A percentile compares a stretch with the other conserved stretches of the same genome.
Conservation (phyloP, 495 filamentous ascomycete genomes). For the Daldinia childiae region DNA sequence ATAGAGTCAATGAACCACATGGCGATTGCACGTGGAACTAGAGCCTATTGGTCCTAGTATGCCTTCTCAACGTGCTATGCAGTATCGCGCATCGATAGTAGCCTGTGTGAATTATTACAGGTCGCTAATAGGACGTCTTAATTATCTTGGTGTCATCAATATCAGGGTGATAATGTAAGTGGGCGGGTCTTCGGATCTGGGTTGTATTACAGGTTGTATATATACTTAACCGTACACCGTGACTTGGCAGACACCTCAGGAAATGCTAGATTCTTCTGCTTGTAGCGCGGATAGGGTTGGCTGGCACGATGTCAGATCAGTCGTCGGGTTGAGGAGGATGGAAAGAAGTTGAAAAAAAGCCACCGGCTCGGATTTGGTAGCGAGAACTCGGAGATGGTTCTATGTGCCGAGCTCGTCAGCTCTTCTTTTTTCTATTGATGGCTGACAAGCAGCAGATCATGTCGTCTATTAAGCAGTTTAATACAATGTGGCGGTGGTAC, state of each 20-base stretch:
- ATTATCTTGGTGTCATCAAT: constrained; percentile 28
- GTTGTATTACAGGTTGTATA: constrained; percentile 7
- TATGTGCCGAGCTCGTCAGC: constrained; percentile 36
- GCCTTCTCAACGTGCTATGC: constrained; percentile 24
- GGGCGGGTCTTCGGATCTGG: constrained; percentile 36
- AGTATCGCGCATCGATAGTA: constrained; percentile 40
- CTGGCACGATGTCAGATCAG: not conserved
- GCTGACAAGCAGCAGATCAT: constrained; percentile 17
- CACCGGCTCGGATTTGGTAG: constrained; percentile 26
- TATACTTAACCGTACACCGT: constrained; percentile 11
- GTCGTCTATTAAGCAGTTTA: constrained; percentile 6
- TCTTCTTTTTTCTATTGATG: constrained; percentile 20
- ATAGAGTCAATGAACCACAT: constrained; percentile 41
- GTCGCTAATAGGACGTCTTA: constrained; percentile 14
- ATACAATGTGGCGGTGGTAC: constrained; percentile 19
- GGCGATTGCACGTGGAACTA: constrained; percentile 41
- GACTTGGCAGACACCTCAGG: not conserved
- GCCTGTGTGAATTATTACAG: constrained; percentile 31
- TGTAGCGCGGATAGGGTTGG: not conserved
- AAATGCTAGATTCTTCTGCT: constrained; percentile 6
- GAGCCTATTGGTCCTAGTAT: constrained; percentile 35
- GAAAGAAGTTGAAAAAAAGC: not conserved
- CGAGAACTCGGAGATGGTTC: constrained; percentile 32
- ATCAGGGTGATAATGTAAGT: constrained; percentile 19
- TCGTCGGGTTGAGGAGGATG: constrained; percentile 20